Percentiles rank a stretch among this genome's conserved stretches.
Conservation (phyloP, 176 grass and related monocot genomes). For the Oryza brachyantha region DNA sequence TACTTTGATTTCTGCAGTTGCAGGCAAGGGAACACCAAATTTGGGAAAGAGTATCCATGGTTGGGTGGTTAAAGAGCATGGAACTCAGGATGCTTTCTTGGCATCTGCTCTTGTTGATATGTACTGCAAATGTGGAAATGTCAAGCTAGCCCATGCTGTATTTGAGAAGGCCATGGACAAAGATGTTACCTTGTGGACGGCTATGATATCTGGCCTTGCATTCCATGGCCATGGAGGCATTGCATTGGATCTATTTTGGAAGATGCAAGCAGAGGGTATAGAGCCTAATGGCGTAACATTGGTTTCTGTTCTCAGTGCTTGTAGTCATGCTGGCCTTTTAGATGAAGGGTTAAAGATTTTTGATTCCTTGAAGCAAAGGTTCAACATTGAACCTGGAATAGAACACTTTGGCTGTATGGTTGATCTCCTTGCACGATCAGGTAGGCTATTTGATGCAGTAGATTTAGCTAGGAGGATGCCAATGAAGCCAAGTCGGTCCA, state of each 20-base stretch:
- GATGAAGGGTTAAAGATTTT: conserved; percentile 54
- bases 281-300: conserved; percentile 44
- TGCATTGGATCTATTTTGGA: conserved; percentile 35
- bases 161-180: conserved; percentile 38
- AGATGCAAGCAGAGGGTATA: conserved; percentile 33
- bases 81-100: conserved; percentile 40
- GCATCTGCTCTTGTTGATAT: conserved; percentile 55
- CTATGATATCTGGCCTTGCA: conserved; percentile 55
- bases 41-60: conserved; percentile 38
- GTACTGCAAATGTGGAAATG: conserved; percentile 55
- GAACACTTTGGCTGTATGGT: conserved; percentile 62
- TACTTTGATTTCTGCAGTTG: conserved; percentile 34
- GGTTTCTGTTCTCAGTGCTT: conserved; percentile 52
- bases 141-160: conserved; percentile 24
- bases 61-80: conserved; percentile 46
- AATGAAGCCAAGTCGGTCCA: conserved; percentile 51
- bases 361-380: conserved; percentile 42
- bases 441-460: conserved; percentile 48
- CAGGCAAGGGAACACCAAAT: conserved; percentile 23
- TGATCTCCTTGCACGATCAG: conserved; percentile 55
- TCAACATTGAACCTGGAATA: conserved; percentile 39
- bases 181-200: conserved; percentile 61
- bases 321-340: conserved; percentile 49
- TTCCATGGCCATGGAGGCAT: conserved; percentile 40
- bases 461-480: conserved; percentile 43